Percentiles rank a stretch among this genome's conserved stretches.
These are phyloP conservation scores for Acorus gramineus DNA, from an alignment of 106 monocot genomes.

Conservation along the genomic window DNA sequence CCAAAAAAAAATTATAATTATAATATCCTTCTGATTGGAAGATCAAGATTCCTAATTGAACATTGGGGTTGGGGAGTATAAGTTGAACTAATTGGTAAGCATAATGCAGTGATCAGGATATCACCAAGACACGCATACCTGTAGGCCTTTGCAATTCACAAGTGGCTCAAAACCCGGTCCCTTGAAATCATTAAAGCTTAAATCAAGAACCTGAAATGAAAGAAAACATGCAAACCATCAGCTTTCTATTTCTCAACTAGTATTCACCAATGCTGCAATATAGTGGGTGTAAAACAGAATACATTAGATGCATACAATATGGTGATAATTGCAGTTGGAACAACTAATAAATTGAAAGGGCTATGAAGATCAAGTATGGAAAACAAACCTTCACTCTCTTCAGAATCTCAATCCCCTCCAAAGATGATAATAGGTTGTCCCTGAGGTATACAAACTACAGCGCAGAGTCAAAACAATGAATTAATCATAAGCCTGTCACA, in stretches of 20 bases:
- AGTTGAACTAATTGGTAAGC: background rate
- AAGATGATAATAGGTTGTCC: constrained; percentile 88
- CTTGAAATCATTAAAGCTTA: constrained; percentile 97
- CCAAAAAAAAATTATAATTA: too few relatives aligned
- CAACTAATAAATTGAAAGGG: background rate
- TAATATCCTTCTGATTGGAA: too few relatives aligned
- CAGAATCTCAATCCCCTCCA: constrained; percentile 84
- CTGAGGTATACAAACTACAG: constrained; percentile 99
- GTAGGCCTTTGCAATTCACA: constrained; percentile 82
- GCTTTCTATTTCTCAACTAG: background rate
- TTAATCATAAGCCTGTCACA: too few relatives aligned
- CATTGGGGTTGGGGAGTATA: too few relatives aligned
- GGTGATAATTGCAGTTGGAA: background rate
- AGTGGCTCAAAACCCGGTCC: constrained; percentile 80
- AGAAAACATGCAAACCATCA: constrained; percentile 1
- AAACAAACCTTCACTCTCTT: constrained; percentile 66
- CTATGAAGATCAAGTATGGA: background rate
- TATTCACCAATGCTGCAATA: too few relatives aligned
- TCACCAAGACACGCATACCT: constrained; percentile 28
- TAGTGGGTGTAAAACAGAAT: too few relatives aligned
- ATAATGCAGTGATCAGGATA: background rate
- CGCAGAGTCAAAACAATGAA: background rate
- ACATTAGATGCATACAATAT: too few relatives aligned
- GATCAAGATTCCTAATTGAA: too few relatives aligned
- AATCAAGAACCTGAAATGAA: constrained; percentile 71